Base-by-base conservation (phyloP, 176 grass and related monocot species). In the Oryza meyeriana region DNA sequence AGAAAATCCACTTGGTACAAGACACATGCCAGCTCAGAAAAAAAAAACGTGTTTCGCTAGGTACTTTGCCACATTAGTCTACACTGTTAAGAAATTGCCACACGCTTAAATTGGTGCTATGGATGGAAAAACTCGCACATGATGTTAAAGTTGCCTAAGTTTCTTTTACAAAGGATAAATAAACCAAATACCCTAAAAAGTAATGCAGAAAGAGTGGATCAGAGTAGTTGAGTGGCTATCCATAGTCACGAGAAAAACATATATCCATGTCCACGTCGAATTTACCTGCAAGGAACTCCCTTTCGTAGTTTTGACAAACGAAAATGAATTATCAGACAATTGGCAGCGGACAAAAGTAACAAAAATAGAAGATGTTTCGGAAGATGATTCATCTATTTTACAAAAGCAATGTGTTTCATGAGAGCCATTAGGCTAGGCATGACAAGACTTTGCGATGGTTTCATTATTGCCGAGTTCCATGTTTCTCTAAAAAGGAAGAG, bases 231-330 rank as follows among this genome's bases (percentile, higher is more conserved):
- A 10, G 11, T 38, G 30, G 27, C 3, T 26, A 12, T 22, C 24
- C 4, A 14, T 11, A 20, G 69, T 45, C 12, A 45, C 59, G 8
- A 6, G 3, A 26, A 39, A 48, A 33, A 68, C 30, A 59, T 26
- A 59, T 26, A 38, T 33, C 24, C 39, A 29, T 36, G 48, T 80
- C 71, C 10, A 76, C 64, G 78, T 89, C 78, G 16, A 31, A 81
- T 55, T 89, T 77, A 71, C 72, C 77, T 58, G 78, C 77, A 85
- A 85, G 55, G 42, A 71, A 85, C 77, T 66, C 57, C n/a, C 55
- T 63, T 47, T 28, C 6, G 16, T 58, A 66, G 82, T 59, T 89
- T 72, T 77, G 65, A 72, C 33, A 85, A 16, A 36, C 6, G 55
- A 12, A 8, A 47, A 70, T 40, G 59, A 72, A 25, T 36, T 44